phyloP scores from a whole-genome alignment of 805 yeast species.

The Schwanniomyces pseudopolymorphus region DNA sequence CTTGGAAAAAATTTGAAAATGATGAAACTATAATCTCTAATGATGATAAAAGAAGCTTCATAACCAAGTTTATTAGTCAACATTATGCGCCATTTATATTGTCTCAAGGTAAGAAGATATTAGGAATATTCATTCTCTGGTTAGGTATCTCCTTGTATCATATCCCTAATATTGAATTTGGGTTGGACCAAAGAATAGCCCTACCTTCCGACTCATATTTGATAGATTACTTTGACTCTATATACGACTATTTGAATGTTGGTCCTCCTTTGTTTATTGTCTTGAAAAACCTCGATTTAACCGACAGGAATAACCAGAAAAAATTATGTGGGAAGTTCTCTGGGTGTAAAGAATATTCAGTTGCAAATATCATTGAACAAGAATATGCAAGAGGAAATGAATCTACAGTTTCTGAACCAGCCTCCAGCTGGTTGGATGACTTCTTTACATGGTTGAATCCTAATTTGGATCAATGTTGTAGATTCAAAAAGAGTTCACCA shows the following conservation, averaged over 20 bases:
- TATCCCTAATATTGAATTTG: constrained; percentile 69
- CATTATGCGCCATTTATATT: constrained; percentile 63
- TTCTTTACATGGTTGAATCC: constrained; percentile 87
- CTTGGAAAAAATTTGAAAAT: constrained; percentile 44
- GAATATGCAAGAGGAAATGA: constrained; percentile 66
- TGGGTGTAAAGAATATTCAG: constrained; percentile 74
- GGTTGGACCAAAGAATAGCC: constrained; percentile 88
- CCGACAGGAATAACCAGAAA: constrained; percentile 62
- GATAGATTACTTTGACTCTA: constrained; percentile 75
- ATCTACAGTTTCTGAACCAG: constrained; percentile 76
- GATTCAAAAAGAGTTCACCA: constrained; percentile 50
- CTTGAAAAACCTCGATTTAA: constrained; percentile 65
- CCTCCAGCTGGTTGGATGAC: constrained; percentile 93
- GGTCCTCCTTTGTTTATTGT: constrained; percentile 95
- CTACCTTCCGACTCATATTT: constrained; percentile 82
- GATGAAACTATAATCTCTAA: constrained; percentile 1
- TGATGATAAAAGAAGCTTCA: constrained; percentile 18
- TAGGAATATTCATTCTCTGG: constrained; percentile 58
- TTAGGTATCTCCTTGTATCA: constrained; percentile 67
- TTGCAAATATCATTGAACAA: constrained; percentile 80
- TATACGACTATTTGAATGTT: constrained; percentile 69
- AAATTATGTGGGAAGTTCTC: constrained; percentile 85
- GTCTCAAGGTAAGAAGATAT: constrained; percentile 45
- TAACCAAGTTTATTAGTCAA: constrained; percentile 38
- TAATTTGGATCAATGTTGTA: constrained; percentile 79